Evolutionary conservation across 2,329 filamentous ascomycete species (phyloP), one percentile per base, ranked within the genome.

Genomic region (Pseudogymnoascus sp.): DNA sequence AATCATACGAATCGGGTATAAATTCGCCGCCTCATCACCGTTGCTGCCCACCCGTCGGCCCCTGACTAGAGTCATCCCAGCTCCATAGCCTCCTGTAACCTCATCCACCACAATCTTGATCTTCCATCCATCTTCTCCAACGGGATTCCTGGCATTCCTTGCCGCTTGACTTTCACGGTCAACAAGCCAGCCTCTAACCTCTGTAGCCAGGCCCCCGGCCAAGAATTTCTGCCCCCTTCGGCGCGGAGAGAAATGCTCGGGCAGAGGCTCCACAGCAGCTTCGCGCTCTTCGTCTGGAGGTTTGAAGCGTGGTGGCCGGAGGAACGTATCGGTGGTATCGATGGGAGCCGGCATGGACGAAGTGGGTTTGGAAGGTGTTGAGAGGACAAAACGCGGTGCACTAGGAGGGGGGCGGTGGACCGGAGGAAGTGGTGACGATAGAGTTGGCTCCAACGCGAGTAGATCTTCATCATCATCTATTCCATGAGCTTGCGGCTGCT

Each of bases 221-320:
- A 81, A 53, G 65, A 80, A 83, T 67, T 79, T 79, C 65, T 80
- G 76, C 0, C 76, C 77, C 64, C 77, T 77, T 26, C 80, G 75
- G 56, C 79, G 78, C 1, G 82, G 82, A 0, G 81, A 83, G 70
- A 84, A 84, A 40, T 78, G 75, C 42, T 82, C 79, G 0, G 81
- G 81, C 0, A 81, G 72, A 0, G 80, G 79, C 59, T 74, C 50
- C 50, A 56, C 50, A 33, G 50, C 50, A 7, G 50, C 11, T 33
- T 56, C 50, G 1, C 29, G 50, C n/a, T 56, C 50, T 21, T 56
- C 50, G 4, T 72, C 71, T 19, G 69, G 68, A 5, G 71, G 71
- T 21, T 70, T 68, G 59, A 74, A 74, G 13, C 69, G 67, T 53
- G 72, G 72, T 7, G 71, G 71, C 64, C 71, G 74, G 61, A 70